phyloP scores from a whole-genome alignment of 305 asterid species.

The Solanum hybrid region DNA sequence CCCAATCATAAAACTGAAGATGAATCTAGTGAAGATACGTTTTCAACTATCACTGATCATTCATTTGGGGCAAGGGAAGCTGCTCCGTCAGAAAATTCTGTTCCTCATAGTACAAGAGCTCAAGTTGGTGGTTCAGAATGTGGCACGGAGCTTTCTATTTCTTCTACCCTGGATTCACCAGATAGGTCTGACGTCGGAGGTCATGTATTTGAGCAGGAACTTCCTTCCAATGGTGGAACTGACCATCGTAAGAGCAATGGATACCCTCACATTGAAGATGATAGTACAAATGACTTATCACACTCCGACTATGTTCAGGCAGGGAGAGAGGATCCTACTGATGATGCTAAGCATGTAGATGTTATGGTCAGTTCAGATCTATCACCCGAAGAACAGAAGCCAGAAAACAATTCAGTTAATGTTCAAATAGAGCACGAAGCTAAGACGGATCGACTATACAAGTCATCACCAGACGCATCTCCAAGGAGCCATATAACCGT shows the following conservation, averaged over 20 bases:
- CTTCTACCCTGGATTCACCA: constrained; percentile 90
- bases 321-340: constrained; percentile 22
- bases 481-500: constrained; percentile 55
- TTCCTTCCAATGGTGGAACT: constrained; percentile 20
- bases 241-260: constrained; percentile 20
- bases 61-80: constrained; percentile 28
- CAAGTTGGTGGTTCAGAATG: constrained; percentile 72
- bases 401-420: constrained; percentile 24
- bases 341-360: constrained; percentile 20
- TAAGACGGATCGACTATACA: constrained; percentile 27
- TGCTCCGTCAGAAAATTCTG: constrained; percentile 34
- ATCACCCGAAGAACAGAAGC: constrained; percentile 28
- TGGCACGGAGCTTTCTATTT: constrained; percentile 82
- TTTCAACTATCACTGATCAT: constrained; percentile 28
- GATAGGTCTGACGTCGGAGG: constrained; percentile 58
- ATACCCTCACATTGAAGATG: constrained; percentile 31
- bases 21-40: constrained; percentile 31
- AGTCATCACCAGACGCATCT: constrained; percentile 64
- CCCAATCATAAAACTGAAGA: constrained; percentile 30
- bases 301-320: constrained; percentile 16
- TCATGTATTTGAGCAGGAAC: constrained; percentile 31
- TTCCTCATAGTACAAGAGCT: constrained; percentile 25
- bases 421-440: constrained; percentile 31
- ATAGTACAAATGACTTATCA: constrained; percentile 27
- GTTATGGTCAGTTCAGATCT: constrained; percentile 23